Conservation (phyloP, 2,329 filamentous ascomycete species). For the Pseudocercospora cruenta region DNA sequence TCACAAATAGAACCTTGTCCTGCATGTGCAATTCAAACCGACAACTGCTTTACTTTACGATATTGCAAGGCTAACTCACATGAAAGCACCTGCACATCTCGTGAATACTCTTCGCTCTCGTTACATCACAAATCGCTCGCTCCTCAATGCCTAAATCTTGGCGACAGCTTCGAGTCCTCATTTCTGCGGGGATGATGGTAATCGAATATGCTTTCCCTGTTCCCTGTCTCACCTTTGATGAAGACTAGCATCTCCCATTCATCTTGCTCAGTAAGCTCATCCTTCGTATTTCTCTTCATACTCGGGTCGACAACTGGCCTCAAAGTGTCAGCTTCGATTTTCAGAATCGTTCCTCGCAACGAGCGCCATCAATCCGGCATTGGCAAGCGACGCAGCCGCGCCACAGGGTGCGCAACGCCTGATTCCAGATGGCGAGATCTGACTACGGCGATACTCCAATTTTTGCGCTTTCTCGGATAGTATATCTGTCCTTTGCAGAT, state of each 20-base stretch:
- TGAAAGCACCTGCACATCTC: not conserved
- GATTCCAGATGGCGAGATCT: not conserved
- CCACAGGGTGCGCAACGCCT: not conserved
- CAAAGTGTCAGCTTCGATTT: not conserved
- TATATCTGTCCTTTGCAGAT: not conserved
- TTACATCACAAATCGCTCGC: not conserved
- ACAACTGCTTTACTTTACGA: not conserved
- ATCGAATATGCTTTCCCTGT: not conserved
- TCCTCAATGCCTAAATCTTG: not conserved
- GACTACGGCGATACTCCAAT: not conserved
- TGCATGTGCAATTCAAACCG: not conserved
- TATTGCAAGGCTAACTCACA: not conserved
- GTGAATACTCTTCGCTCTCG: not conserved
- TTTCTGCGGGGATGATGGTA: not conserved
- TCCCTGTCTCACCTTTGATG: not conserved
- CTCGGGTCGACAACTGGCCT: not conserved
- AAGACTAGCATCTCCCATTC: not conserved
- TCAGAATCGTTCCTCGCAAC: not conserved
- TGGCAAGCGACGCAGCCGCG: no score
- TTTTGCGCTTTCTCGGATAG: not conserved
- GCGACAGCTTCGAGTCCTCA: not conserved
- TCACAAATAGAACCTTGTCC: conserved; percentile 8
- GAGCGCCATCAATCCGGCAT: not conserved
- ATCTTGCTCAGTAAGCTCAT: not conserved
- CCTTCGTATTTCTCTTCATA: not conserved